These are phyloP conservation scores for Ogataea saltuana DNA, from an alignment of 805 yeast species.

Conservation along the genomic window DNA sequence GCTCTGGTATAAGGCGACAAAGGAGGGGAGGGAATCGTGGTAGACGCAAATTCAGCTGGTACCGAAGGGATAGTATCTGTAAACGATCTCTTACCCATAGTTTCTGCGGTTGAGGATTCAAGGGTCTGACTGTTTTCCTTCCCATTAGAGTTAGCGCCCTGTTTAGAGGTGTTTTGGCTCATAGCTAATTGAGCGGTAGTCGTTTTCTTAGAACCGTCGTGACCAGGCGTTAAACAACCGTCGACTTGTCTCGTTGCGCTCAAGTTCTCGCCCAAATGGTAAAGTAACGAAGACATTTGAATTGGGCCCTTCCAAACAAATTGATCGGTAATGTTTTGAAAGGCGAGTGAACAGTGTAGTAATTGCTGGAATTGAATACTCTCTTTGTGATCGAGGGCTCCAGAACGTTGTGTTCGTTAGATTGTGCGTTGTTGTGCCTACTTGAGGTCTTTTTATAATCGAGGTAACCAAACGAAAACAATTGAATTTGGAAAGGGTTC, in stretches of 20 bases:
- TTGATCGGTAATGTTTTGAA: background rate
- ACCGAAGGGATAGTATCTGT: slow-evolving; percentile 9
- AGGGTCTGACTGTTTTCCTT: slow-evolving; percentile 3
- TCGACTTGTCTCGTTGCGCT: slow-evolving; percentile 26
- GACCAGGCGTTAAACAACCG: slow-evolving; percentile 30
- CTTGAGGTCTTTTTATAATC: slow-evolving; percentile 1
- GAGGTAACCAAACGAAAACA: background rate
- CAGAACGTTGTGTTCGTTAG: background rate
- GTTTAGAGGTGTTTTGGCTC: background rate
- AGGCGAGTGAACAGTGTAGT: too few species aligned
- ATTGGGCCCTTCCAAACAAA: too few species aligned
- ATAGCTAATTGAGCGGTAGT: slow-evolving; percentile 3
- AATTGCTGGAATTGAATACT: slow-evolving; percentile 3
- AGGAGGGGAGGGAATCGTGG: slow-evolving; percentile 41
- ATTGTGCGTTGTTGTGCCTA: slow-evolving; percentile 2
- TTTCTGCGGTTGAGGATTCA: background rate
- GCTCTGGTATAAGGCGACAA: slow-evolving; percentile 38
- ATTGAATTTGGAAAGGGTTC: background rate
- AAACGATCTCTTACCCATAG: slow-evolving; percentile 8
- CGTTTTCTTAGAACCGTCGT: slow-evolving; percentile 13
- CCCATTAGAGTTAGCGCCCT: slow-evolving; percentile 12
- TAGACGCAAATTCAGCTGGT: slow-evolving; percentile 15
- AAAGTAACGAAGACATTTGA: slow-evolving; percentile 21
- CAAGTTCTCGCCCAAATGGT: slow-evolving; percentile 12
- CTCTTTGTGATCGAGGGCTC: slow-evolving; percentile 2